These are phyloP conservation scores for Crucibulum laeve DNA, from an alignment of 768 basidiomycete species.

Conservation along the genomic window DNA sequence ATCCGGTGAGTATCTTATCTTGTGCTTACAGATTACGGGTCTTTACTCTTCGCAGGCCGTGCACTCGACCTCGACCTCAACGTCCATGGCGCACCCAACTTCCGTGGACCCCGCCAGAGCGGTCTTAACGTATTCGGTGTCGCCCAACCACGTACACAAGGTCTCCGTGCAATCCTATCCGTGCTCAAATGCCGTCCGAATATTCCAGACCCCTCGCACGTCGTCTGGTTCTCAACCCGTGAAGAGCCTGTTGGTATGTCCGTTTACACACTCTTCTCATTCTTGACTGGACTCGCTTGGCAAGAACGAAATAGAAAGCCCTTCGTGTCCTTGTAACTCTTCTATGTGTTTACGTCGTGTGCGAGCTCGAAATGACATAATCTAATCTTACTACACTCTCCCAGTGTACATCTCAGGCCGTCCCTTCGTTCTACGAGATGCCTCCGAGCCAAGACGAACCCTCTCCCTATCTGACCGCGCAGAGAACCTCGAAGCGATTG, in stretches of 20 bases:
- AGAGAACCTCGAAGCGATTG: conserved; percentile 92
- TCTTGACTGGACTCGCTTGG: background rate
- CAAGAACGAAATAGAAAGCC: background rate
- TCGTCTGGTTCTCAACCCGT: conserved; percentile 95
- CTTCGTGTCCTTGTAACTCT: background rate
- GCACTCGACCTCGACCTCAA: conserved; percentile 89
- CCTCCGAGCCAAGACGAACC: conserved; percentile 74
- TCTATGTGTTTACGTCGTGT: no score
- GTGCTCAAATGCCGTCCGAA: conserved; percentile 74
- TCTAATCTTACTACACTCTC: conserved; percentile 1
- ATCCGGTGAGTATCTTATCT: conserved; percentile 42
- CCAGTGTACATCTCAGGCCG: conserved; percentile 85
- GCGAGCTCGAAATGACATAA: no score
- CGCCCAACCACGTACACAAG: conserved; percentile 92
- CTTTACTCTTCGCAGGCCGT: conserved; percentile 48
- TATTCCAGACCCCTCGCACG: conserved; percentile 59
- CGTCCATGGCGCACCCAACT: conserved; percentile 94
- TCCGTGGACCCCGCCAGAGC: conserved; percentile 75
- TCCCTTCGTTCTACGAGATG: conserved; percentile 90
- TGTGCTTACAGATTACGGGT: background rate
- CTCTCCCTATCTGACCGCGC: conserved; percentile 87
- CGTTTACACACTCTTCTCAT: background rate
- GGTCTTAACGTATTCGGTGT: conserved; percentile 91
- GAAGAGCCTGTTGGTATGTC: conserved; percentile 89
- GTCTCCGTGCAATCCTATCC: conserved; percentile 85